phyloP scores from a whole-genome alignment of 495 filamentous ascomycete species.

The Tuber calosporum region DNA sequence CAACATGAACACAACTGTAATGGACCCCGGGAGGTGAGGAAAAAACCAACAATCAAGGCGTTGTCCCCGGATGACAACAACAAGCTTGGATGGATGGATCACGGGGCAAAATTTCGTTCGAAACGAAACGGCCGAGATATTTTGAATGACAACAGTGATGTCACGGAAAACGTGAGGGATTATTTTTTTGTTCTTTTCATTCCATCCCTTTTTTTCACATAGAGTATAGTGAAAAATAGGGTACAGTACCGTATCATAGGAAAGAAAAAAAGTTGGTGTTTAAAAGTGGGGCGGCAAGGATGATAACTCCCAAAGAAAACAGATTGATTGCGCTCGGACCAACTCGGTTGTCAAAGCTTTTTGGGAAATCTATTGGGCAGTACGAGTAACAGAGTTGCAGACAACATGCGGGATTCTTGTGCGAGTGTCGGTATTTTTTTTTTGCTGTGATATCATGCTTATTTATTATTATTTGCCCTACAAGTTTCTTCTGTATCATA shows the following conservation, averaged over 20 bases:
- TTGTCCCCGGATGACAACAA: background rate
- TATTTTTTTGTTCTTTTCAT: background rate
- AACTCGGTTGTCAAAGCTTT: background rate
- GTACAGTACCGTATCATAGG: background rate
- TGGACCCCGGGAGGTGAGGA: background rate
- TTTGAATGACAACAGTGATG: background rate
- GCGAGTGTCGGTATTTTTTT: no score
- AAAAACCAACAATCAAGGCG: background rate
- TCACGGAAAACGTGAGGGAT: background rate
- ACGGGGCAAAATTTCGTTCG: conserved; percentile 1
- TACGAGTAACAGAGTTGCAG: background rate
- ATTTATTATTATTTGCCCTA: background rate
- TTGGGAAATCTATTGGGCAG: background rate
- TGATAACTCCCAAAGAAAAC: background rate
- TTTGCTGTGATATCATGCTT: background rate
- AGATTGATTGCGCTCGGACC: conserved; percentile 1
- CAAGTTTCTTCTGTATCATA: background rate
- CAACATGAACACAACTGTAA: background rate
- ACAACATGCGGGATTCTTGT: background rate
- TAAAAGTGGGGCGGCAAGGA: background rate
- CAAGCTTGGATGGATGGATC: background rate
- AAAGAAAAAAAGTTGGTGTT: background rate
- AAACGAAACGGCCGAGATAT: background rate
- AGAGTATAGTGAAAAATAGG: background rate
- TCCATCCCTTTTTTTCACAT: no score